Conservation (phyloP, 2,329 filamentous ascomycete species). For the Trichoderma sp. region DNA sequence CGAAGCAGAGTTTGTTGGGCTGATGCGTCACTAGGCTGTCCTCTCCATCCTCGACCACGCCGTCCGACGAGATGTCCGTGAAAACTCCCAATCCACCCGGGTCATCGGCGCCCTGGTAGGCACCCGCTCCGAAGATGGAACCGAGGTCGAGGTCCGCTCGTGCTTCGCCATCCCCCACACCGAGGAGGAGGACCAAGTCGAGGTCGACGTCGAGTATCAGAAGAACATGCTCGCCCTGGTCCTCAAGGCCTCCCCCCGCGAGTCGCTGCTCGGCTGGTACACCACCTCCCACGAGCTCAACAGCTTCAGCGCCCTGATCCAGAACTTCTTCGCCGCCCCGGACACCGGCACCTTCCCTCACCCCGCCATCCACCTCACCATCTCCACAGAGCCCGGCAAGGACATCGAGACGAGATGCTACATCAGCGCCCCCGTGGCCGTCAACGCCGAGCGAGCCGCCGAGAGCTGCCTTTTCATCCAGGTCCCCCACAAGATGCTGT, state of each 20-base stretch:
- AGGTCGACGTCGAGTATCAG: conserved; percentile 99
- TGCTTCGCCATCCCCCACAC: conserved; percentile 98
- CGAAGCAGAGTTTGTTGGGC: conserved; percentile 15
- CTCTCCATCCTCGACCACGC: conserved; percentile 91
- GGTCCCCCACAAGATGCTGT: conserved; percentile 91
- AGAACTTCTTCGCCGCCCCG: conserved; percentile 98
- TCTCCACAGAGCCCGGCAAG: conserved; percentile 84
- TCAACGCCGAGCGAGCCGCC: conserved; percentile 90
- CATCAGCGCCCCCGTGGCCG: conserved; percentile 92
- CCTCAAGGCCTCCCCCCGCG: conserved; percentile 89
- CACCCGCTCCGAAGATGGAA: conserved; percentile 91
- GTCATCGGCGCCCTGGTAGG: conserved; percentile 97
- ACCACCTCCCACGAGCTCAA: conserved; percentile 96
- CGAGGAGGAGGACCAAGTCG: conserved; percentile 97
- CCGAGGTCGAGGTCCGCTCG: conserved; percentile 92
- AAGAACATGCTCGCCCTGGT: conserved; percentile 98
- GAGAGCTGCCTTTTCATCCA: conserved; percentile 98
- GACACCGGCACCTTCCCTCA: conserved; percentile 97
- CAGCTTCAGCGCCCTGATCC: conserved; percentile 94
- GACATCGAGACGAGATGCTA: conserved; percentile 91
- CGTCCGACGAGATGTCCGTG: conserved; percentile 74
- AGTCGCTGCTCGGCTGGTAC: conserved; percentile 97
- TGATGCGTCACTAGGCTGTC: conserved; percentile 53
- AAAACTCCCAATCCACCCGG: conserved; percentile 78
- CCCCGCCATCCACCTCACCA: conserved; percentile 95